Base-by-base conservation (phyloP, 768 basidiomycete species). In the Mycena capillaripes region DNA sequence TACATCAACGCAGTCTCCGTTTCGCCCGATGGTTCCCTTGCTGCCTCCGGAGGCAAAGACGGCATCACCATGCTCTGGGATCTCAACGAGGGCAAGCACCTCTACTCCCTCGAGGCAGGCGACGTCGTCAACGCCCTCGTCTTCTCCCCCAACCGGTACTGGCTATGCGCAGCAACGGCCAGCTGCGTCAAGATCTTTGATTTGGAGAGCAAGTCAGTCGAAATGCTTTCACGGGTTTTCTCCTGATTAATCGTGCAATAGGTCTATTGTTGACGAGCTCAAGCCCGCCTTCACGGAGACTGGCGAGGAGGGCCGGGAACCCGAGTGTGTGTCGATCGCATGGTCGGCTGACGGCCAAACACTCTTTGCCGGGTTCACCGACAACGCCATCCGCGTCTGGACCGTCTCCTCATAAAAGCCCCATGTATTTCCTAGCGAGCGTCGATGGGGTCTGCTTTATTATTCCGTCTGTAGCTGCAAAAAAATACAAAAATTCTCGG, bases 41-140 rank as follows among this genome's bases (percentile, higher is more conserved):
- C 97, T 77, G 98, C 98, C 57, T 99, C 98, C 58, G 98, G 98
- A 81, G 98, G 98, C 79, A 99, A 99, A 87, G 98, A 99, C 84
- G 97, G 97, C 73, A 97, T 98, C 85, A 98, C 97, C 82, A 98
- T 98, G 97, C 93, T 98, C 75, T 99, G 98, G 98, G 98, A 99
- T 83, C 88, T 99, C 79, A 99, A 98, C 87, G 98, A 99, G 89
- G 97, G 97, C 89, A 99, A 98, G 88, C 98, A 99, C 90, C 92
- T 99, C 80, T 99, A 99, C 90, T 98, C 97, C 64, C 93, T 99
- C 70, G 98, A 99, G 84, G 98, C 98, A 57, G 97, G 97, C 71
- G 96, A 99, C 82, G 88, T 97, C 77, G 97, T 99, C 90, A 98
- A 99, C 82, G 97, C 98, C 72, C 94, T 99, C 76, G 98, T 99